phyloP scores from a whole-genome alignment of 305 asterid species.

The Petunia hybrid region DNA sequence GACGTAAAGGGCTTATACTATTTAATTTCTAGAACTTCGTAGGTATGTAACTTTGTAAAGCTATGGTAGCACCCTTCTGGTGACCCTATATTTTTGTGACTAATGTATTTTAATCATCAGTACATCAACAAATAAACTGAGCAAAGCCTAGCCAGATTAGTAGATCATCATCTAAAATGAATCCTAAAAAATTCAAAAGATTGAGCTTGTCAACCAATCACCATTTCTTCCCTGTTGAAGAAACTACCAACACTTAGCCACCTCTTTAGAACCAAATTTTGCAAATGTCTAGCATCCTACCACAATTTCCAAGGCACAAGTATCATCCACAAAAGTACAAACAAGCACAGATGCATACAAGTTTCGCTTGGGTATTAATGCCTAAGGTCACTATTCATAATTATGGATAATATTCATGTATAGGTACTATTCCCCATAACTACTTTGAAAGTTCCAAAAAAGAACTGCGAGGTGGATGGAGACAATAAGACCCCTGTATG shows the following conservation, averaged over 20 bases:
- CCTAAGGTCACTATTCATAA: slow-evolving; percentile 4
- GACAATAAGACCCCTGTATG: neutral
- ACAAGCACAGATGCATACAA: neutral
- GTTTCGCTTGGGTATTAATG: neutral
- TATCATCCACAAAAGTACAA: neutral
- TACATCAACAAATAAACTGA: neutral
- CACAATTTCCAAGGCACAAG: neutral
- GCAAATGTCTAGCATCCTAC: neutral
- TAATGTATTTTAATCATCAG: slow-evolving; percentile 4
- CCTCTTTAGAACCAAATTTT: neutral
- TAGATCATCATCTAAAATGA: neutral
- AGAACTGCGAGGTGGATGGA: neutral
- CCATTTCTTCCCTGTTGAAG: neutral
- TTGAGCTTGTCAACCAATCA: neutral
- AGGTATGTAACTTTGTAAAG: neutral
- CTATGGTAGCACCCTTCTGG: neutral
- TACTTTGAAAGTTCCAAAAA: neutral
- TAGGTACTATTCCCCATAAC: neutral
- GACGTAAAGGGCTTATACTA: neutral
- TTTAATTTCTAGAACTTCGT: neutral
- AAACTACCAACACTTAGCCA: neutral
- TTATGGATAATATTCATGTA: neutral
- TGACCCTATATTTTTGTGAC: neutral
- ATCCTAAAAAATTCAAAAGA: neutral
- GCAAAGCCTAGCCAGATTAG: slow-evolving; percentile 3